Base-by-base conservation (phyloP, 352 stramenopile species). In the Phytophthora citrophthora region DNA sequence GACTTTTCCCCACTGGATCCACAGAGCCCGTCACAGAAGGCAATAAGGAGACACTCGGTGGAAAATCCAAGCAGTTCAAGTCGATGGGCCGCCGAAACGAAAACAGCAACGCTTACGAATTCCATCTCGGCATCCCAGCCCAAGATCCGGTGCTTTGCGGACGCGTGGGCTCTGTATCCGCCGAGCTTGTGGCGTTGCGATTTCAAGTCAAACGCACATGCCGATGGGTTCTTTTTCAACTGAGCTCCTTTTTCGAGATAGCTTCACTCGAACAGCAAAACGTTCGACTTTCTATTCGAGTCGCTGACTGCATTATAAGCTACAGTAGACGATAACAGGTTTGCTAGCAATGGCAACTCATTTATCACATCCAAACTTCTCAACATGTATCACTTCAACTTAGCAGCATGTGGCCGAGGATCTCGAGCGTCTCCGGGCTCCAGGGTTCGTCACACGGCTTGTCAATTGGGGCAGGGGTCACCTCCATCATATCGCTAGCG, bases 351-450 rank as follows among this genome's bases (percentile, higher is more conserved):
- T 50, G 24, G 13, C 32, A 39, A 58, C 39, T 52, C 24, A 57
- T 58, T 58, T 34, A 64, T 9, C 34, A 58, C 47, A 64, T 49
- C 51, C 47, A 57, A 11, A 27, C 34, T 46, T 51, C 31, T 23
- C 16, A 24, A 45, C 29, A 53, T 45, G 51, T 12, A 46, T 15
- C 40, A 38, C 31, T 53, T 73, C 60, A 77, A 47, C 69, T 60
- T n/a, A 77, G 64, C 20, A 77, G 49, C 61, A 77, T 63, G 40
- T 77, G 64, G 5, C 60, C 64, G 7, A 77, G 43, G 48, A 77
- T 77, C 12, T 77, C 60, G 16, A 77, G 61, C 32, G 69, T 77
- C 50, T 77, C 69, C 12, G 60, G 54, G 36, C 64, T 77, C 69
- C 64, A 77, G 39, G 68, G 64, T 13, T 72, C 68, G 54, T 70